Base-by-base conservation (phyloP, 2,329 filamentous ascomycete species). In the Capronia americana region DNA sequence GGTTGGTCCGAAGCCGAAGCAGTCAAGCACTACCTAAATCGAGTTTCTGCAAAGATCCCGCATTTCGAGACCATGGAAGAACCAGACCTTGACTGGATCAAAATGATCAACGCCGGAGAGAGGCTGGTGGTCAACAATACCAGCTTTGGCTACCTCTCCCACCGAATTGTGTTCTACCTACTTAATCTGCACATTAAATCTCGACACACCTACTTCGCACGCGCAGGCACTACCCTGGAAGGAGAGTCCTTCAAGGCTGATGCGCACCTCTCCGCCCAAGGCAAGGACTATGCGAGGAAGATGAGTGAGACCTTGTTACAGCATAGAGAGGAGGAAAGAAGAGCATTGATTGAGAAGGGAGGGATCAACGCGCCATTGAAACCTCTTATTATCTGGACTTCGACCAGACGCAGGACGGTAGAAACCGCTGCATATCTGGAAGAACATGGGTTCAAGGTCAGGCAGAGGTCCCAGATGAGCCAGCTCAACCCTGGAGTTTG, bases 41-140 rank as follows among this genome's bases (percentile, higher is more conserved):
- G 95, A 58, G 98, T 99, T 75, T 89, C 92, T 69, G 90, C 92
- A 73, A 92, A 95, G 72, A 99, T 99, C 66, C 95, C 95, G 23
- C 90, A 94, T 66, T 99, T 97, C 73, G 93, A 99, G 80, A 96
- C 92, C 0, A 98, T 99, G 93, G 87, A 93, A 74, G 95, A 99
- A 78, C 85, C 86, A 32, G 93, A 98, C 71, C 85, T 99, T 69
- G 97, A 98, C 77, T 99, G 94, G 80, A 94, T 99, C 81, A 97
- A 97, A 82, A 97, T 99, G 94, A 96, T 98, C 77, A 99, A 99
- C 73, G 95, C 95, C 7, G 95, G 95, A 53, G 88, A 94, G 75
- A 89, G 92, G 72, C 90, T 99, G 75, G 90, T 94, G 73, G 94
- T 98, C 79, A 99, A 99, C 81, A 97, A 98, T 72, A 92, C 95